Evolutionary conservation across 2,329 filamentous ascomycete genomes (phyloP).

Genomic region (Aspergillus jensenii): DNA sequence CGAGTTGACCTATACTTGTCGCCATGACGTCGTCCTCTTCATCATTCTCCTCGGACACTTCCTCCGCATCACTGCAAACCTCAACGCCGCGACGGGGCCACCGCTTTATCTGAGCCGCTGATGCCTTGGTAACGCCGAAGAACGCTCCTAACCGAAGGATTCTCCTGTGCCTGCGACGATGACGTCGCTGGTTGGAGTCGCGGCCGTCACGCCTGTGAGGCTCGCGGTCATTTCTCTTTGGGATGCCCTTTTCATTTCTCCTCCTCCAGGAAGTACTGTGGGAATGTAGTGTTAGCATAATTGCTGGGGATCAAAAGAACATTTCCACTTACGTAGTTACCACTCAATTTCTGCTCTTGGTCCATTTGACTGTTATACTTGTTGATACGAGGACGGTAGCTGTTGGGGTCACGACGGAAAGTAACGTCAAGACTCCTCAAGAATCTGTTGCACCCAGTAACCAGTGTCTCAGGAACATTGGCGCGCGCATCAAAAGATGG

Average conservation of each 20-base stretch:
- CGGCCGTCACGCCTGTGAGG: constrained; percentile 37
- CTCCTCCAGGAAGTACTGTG: constrained; percentile 92
- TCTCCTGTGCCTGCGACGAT: constrained; percentile 31
- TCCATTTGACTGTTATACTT: constrained; percentile 94
- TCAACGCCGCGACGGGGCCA: constrained; percentile 26
- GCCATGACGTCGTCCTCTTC: constrained; percentile 40
- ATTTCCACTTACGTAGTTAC: constrained; percentile 74
- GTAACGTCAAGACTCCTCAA: constrained; percentile 96
- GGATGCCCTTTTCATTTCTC: constrained; percentile 67
- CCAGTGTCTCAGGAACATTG: constrained; percentile 84
- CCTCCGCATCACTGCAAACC: constrained; percentile 56
- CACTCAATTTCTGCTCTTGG: constrained; percentile 90
- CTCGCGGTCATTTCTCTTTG: constrained; percentile 40
- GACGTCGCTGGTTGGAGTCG: constrained; percentile 35
- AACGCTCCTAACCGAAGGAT: constrained; percentile 38
- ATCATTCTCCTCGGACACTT: constrained; percentile 57
- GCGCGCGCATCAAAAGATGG: constrained; percentile 86
- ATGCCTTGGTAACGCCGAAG: constrained; percentile 45
- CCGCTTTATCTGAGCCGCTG: constrained; percentile 30
- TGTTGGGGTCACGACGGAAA: constrained; percentile 95
- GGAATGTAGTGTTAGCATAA: constrained; percentile 10
- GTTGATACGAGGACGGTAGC: constrained; percentile 97
- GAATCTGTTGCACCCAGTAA: constrained; percentile 96
- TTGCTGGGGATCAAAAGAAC: not conserved
- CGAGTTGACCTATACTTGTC: not conserved